These are phyloP conservation scores for Candida dubliniensis DNA, from an alignment of 1,139 yeast species.

Conservation along the genomic window DNA sequence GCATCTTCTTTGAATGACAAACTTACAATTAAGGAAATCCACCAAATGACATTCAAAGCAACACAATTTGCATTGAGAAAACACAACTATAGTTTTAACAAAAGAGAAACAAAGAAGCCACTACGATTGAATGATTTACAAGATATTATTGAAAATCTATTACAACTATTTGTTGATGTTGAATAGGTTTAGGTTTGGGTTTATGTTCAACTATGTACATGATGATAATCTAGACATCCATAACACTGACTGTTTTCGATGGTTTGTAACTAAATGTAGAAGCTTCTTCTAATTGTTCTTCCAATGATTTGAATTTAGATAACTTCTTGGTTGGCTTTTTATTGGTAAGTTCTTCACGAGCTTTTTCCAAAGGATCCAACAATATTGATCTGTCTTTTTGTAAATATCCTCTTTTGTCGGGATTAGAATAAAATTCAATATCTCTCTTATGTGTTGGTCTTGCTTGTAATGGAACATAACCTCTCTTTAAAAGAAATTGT, in stretches of 20 bases:
- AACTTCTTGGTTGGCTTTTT: constrained; percentile 28
- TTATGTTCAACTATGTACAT: constrained; percentile 7
- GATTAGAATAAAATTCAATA: constrained; percentile 73
- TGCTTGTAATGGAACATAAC: constrained; percentile 81
- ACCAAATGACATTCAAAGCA: constrained; percentile 44
- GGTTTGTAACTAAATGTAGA: constrained; percentile 13
- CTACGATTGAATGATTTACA: constrained; percentile 33
- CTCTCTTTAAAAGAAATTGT: constrained; percentile 63
- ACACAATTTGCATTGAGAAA: constrained; percentile 43
- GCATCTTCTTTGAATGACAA: constrained; percentile 30
- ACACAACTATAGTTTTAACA: constrained; percentile 29
- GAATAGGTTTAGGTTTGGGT: constrained; percentile 14
- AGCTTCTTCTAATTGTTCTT: constrained; percentile 13
- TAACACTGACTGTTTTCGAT: constrained; percentile 8
- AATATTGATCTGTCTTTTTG: constrained; percentile 39
- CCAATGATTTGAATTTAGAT: constrained; percentile 19
- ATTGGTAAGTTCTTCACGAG: constrained; percentile 24
- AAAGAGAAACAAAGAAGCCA: constrained; percentile 12
- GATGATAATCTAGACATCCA: constrained; percentile 1
- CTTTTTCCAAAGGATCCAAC: constrained; percentile 37
- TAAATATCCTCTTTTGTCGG: constrained; percentile 75
- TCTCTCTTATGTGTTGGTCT: constrained; percentile 84
- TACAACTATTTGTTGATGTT: constrained; percentile 37
- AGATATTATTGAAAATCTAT: constrained; percentile 36
- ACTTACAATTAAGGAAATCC: constrained; percentile 40